Conservation (phyloP, 306 rosid species). For the Potentilla sterilis region DNA sequence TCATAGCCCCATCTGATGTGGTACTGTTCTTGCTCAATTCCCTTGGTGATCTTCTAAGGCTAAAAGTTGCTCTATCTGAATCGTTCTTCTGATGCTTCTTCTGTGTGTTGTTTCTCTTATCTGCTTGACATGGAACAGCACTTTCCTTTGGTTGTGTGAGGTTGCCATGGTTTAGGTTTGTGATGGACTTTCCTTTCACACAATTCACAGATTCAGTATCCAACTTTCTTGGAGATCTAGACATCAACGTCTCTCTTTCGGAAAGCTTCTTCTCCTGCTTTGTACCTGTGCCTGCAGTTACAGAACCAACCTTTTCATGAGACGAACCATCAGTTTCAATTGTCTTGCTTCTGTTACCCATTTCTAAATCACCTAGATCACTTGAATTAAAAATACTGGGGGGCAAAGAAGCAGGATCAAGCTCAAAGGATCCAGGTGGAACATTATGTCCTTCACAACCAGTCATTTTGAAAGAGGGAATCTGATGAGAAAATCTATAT, state of each 20-base stretch:
- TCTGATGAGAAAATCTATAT: slow-evolving; percentile 70
- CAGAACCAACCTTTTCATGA: slow-evolving; percentile 23
- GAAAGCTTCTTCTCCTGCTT: slow-evolving; percentile 19
- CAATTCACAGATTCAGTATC: slow-evolving; percentile 18
- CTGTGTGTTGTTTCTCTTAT: slow-evolving; percentile 34
- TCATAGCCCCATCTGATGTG: slow-evolving; percentile 29
- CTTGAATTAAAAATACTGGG: slow-evolving; percentile 29
- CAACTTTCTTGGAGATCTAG: slow-evolving; percentile 42
- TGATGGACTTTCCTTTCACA: slow-evolving; percentile 26
- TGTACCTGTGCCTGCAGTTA: slow-evolving; percentile 21
- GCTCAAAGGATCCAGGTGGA: slow-evolving; percentile 79
- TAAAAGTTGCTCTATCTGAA: slow-evolving; percentile 22
- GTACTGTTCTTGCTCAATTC: slow-evolving; percentile 46
- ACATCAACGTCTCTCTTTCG: slow-evolving; percentile 28
- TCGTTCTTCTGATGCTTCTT: slow-evolving; percentile 42
- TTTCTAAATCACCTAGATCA: slow-evolving; percentile 29
- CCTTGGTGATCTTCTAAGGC: slow-evolving; percentile 60
- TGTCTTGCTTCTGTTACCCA: slow-evolving; percentile 24
- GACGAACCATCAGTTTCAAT: slow-evolving; percentile 22
- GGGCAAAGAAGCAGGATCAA: slow-evolving; percentile 82
- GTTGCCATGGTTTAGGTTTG: slow-evolving; percentile 24
- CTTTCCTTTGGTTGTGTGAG: slow-evolving; percentile 23
- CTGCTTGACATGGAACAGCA: slow-evolving; percentile 28
- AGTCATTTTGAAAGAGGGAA: slow-evolving; percentile 72
- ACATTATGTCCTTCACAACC: slow-evolving; percentile 71